These are phyloP conservation scores for Fulvia fulva DNA, from an alignment of 2,329 filamentous ascomycete species.

Conservation along the genomic window DNA sequence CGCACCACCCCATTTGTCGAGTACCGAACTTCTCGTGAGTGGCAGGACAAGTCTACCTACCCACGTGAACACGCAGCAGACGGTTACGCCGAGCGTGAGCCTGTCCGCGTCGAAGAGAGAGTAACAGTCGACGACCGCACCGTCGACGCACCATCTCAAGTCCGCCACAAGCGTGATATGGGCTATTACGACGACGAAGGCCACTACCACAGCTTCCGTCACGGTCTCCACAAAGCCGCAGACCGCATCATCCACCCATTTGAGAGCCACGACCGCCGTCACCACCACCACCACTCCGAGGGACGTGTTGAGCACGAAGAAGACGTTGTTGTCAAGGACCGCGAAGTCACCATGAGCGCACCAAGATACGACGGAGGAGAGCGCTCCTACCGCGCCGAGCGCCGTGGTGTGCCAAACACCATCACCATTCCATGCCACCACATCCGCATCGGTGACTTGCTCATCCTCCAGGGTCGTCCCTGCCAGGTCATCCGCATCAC, in stretches of 20 bases:
- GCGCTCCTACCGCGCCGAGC: slow-evolving; percentile 21
- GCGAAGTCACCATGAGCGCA: slow-evolving; percentile 41
- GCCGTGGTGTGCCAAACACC: slow-evolving; percentile 60
- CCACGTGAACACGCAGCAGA: slow-evolving; percentile 35
- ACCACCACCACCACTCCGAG: slow-evolving; percentile 49
- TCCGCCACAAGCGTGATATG: slow-evolving; percentile 58
- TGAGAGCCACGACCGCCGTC: slow-evolving; percentile 46
- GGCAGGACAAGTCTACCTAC: slow-evolving; percentile 39
- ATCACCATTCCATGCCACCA: slow-evolving; percentile 99
- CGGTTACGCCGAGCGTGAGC: slow-evolving; percentile 38
- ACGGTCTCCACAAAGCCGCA: slow-evolving; percentile 63
- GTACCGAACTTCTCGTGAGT: slow-evolving; percentile 34
- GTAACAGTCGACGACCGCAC: slow-evolving; percentile 52
- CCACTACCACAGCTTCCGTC: slow-evolving; percentile 70
- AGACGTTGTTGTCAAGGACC: slow-evolving; percentile 49
- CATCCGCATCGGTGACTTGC: slow-evolving; percentile 96
- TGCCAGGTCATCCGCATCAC: slow-evolving; percentile 99
- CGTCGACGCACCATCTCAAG: slow-evolving; percentile 43
- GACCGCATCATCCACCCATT: slow-evolving; percentile 63
- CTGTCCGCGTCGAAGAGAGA: slow-evolving; percentile 38
- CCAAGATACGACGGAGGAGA: slow-evolving; percentile 29
- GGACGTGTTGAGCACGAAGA: slow-evolving; percentile 35
- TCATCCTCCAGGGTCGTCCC: slow-evolving; percentile 97
- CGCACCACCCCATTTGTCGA: slow-evolving; percentile 37
- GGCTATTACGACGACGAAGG: slow-evolving; percentile 78